Evolutionary conservation across 2,329 filamentous ascomycete genomes (phyloP).

Genomic region (Ophiosphaerella narmari): DNA sequence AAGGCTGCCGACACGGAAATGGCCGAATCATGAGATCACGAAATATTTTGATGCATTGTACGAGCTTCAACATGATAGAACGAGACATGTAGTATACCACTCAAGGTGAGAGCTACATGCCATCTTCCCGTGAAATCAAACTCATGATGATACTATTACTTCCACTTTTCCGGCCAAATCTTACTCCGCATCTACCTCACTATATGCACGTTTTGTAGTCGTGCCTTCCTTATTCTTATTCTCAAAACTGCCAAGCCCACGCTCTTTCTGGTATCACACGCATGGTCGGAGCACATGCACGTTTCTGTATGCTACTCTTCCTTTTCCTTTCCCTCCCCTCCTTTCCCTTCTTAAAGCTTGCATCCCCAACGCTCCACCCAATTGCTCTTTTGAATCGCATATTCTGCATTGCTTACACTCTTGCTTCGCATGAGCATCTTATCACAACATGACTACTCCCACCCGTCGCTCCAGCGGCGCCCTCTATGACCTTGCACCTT

Average conservation of each 20-base stretch:
- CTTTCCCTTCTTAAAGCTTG: conserved; percentile 8
- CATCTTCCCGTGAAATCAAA: conserved; percentile 32
- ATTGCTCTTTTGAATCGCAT: conserved; percentile 21
- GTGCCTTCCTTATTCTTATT: background rate
- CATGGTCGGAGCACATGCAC: background rate
- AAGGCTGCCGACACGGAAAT: conserved; percentile 59
- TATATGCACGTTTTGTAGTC: background rate
- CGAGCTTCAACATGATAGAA: conserved; percentile 33
- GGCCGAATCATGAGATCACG: conserved; percentile 38
- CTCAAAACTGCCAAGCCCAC: background rate
- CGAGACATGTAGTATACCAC: conserved; percentile 40
- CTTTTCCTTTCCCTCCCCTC: background rate
- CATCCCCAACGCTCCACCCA: background rate
- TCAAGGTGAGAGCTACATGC: conserved; percentile 32
- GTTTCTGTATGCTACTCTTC: background rate
- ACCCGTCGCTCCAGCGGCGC: conserved; percentile 8
- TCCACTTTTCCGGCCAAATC: background rate
- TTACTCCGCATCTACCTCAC: background rate
- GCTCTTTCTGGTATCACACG: background rate
- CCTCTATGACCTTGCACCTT: conserved; percentile 13
- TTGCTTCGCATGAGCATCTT: conserved; percentile 19
- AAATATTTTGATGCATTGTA: conserved; percentile 26
- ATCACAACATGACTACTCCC: conserved; percentile 33
- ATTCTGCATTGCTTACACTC: conserved; percentile 23
- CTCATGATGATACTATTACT: conserved; percentile 21